These are phyloP conservation scores for Elsinoe ampelina DNA, from an alignment of 2,329 filamentous ascomycete species.

Conservation along the genomic window DNA sequence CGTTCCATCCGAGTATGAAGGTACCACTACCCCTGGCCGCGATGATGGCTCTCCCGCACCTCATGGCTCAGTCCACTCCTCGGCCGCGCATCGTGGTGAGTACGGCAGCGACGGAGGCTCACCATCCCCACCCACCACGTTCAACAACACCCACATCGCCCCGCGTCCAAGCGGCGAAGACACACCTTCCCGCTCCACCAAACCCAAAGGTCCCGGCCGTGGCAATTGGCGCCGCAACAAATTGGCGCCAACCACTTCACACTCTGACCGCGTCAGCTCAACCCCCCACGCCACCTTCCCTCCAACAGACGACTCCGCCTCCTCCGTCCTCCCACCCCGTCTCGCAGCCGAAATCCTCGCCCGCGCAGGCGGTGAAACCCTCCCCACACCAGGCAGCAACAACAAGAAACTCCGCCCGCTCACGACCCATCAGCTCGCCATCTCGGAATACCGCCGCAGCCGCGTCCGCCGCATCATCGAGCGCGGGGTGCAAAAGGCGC, in stretches of 20 bases:
- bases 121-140: slow-evolving; percentile 31
- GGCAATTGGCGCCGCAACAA: slow-evolving; percentile 41
- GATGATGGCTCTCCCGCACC: slow-evolving; percentile 32
- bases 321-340: slow-evolving; percentile 19
- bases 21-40: slow-evolving; percentile 30
- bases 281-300: not conserved
- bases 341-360: slow-evolving; percentile 10
- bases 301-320: slow-evolving; percentile 15
- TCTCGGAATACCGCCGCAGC: slow-evolving; percentile 67
- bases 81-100: slow-evolving; percentile 5
- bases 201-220: slow-evolving; percentile 35
- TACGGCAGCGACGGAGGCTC: slow-evolving; percentile 40
- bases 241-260: slow-evolving; percentile 11
- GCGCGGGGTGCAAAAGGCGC: slow-evolving; percentile 58
- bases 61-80: slow-evolving; percentile 14
- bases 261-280: slow-evolving; percentile 27
- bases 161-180: slow-evolving; percentile 41
- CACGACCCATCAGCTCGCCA: slow-evolving; percentile 72
- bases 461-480: slow-evolving; percentile 76
- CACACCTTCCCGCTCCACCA: slow-evolving; percentile 24
- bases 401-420: slow-evolving; percentile 58
- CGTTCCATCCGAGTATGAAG: slow-evolving; percentile 30
- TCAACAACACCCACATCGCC: slow-evolving; percentile 36
- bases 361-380: slow-evolving; percentile 20
- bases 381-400: slow-evolving; percentile 27